These are phyloP conservation scores for Microcyclospora tardicrescens DNA, from an alignment of 2,329 filamentous ascomycete genomes.

Conservation along the genomic window DNA sequence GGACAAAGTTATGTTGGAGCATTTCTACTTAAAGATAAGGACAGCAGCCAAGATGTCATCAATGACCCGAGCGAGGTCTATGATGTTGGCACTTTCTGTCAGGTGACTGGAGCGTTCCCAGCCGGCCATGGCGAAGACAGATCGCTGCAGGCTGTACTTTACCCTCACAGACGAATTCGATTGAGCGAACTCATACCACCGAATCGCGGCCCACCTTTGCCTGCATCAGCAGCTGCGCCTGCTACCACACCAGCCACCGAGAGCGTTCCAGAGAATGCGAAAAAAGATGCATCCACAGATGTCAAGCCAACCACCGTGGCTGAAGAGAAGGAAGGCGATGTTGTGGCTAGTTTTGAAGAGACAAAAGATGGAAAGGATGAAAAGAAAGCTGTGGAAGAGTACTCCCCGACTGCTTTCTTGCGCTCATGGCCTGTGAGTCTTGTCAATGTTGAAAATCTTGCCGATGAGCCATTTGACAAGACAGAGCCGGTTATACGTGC, in stretches of 20 bases:
- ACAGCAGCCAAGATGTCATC: slow-evolving; percentile 86
- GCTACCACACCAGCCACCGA: slow-evolving; percentile 24
- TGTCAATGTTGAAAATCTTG: slow-evolving; percentile 87
- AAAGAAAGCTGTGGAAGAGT: slow-evolving; percentile 42
- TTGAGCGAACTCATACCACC: slow-evolving; percentile 74
- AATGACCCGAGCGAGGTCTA: slow-evolving; percentile 83
- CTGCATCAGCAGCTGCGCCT: slow-evolving; percentile 15
- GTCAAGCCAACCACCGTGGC: slow-evolving; percentile 38
- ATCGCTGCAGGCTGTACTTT: slow-evolving; percentile 80
- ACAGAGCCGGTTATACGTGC: slow-evolving; percentile 82
- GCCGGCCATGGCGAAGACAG: slow-evolving; percentile 62
- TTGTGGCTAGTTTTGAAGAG: slow-evolving; percentile 96
- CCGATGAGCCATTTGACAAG: slow-evolving; percentile 78
- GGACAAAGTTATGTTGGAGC: slow-evolving; percentile 96
- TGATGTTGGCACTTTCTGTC: slow-evolving; percentile 91
- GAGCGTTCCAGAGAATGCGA: slow-evolving; percentile 13
- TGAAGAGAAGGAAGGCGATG: slow-evolving; percentile 71
- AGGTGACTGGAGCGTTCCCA: slow-evolving; percentile 92
- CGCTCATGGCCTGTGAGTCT: slow-evolving; percentile 85
- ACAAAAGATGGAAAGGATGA: slow-evolving; percentile 43
- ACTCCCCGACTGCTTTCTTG: slow-evolving; percentile 66
- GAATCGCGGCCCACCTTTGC: slow-evolving; percentile 27
- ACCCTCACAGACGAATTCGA: slow-evolving; percentile 88
- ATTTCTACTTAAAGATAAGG: slow-evolving; percentile 93
- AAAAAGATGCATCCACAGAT: slow-evolving; percentile 6